A percentile compares a stretch with the other conserved stretches of the same genome.
These are phyloP conservation scores for Eutypella sp. DNA, from an alignment of 2,329 filamentous ascomycete genomes.

Conservation along the genomic window DNA sequence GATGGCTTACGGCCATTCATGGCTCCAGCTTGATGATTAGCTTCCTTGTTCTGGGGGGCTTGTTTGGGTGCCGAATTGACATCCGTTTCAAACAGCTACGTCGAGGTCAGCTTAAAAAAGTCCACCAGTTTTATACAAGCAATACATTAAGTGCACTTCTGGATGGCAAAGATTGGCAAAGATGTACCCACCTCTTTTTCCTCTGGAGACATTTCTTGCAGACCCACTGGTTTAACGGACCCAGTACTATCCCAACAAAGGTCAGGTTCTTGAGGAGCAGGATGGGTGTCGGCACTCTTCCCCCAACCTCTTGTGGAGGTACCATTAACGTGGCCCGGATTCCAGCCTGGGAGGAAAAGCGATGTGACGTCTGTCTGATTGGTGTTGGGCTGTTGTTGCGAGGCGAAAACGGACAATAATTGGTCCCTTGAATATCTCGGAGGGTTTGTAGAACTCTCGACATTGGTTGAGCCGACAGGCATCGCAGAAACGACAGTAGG, in stretches of 20 bases:
- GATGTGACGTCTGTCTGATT: slow-evolving; percentile 57
- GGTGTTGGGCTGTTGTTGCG: slow-evolving; percentile 36
- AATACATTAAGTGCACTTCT: not conserved
- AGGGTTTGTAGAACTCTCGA: slow-evolving; percentile 39
- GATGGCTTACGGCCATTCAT: slow-evolving; percentile 75
- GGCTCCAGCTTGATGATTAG: slow-evolving; percentile 50
- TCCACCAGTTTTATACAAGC: too few relatives aligned
- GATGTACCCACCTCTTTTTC: slow-evolving; percentile 51
- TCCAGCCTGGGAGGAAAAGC: slow-evolving; percentile 74
- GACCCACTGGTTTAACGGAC: slow-evolving; percentile 62
- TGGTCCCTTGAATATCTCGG: slow-evolving; percentile 74
- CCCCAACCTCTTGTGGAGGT: slow-evolving; percentile 64
- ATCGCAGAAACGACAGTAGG: slow-evolving; percentile 54
- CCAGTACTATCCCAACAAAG: slow-evolving; percentile 83
- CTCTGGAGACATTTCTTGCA: slow-evolving; percentile 63
- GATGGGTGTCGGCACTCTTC: slow-evolving; percentile 69
- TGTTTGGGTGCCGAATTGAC: slow-evolving; percentile 94
- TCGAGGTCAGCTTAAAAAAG: slow-evolving; percentile 23
- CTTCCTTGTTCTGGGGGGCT: slow-evolving; percentile 67
- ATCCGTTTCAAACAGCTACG: slow-evolving; percentile 72
- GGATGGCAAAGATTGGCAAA: not conserved
- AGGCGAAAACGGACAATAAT: slow-evolving; percentile 65
- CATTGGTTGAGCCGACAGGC: slow-evolving; percentile 47
- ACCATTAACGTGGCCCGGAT: slow-evolving; percentile 67
- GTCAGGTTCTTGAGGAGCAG: slow-evolving; percentile 74